Base-by-base conservation (phyloP, 1,284 basidiomycete species). In the Fomitiporia mediterranea region DNA sequence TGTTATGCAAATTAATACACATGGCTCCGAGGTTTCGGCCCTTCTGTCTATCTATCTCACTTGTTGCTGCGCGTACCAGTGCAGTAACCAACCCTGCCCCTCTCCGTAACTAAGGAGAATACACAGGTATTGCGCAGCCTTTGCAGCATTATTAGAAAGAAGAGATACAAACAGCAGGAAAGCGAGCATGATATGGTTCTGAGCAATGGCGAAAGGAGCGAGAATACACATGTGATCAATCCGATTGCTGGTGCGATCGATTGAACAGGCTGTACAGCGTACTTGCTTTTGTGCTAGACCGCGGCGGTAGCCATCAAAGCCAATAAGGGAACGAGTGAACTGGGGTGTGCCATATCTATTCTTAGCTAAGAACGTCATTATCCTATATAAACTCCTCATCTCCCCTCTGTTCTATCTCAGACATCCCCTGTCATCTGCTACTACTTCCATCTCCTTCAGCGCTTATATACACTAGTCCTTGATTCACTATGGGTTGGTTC, bases 401-500 rank as follows among this genome's bases (percentile, higher is more conserved):
- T 17, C 5, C 13, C 23, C 46, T 15, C n/a, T 28, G 3, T 37
- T 30, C 21, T 35, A 13, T 37, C 48, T 39, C 44, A 46, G 23
- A 27, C 25, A 8, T 28, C 44, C 40, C 32, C 17, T 28, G 7
- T 21, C 34, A 28, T 8, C 32, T 30, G 13, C 19, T 28, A 49
- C 47, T 34, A 8, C 44, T 30, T 27, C 25, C 17, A 34, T 25
- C 42, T 40, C 35, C 47, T 8, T 32, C 49, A 51, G 38, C 43
- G 9, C 47, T 46, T 39, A 47, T 51, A 52, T 39, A 56, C 63
- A 59, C 59, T 52, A 57, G 50, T 60, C 52, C 53, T 40, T n/a
- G n/a, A 47, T 58, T 56, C 60, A 75, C 43, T 51, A 83, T 83
- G 81, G 78, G 77, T 65, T 80, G 73, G 74, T 82, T 82, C 71